phyloP scores from a whole-genome alignment of 2,329 filamentous ascomycete species.

The Xylaria sp. region DNA sequence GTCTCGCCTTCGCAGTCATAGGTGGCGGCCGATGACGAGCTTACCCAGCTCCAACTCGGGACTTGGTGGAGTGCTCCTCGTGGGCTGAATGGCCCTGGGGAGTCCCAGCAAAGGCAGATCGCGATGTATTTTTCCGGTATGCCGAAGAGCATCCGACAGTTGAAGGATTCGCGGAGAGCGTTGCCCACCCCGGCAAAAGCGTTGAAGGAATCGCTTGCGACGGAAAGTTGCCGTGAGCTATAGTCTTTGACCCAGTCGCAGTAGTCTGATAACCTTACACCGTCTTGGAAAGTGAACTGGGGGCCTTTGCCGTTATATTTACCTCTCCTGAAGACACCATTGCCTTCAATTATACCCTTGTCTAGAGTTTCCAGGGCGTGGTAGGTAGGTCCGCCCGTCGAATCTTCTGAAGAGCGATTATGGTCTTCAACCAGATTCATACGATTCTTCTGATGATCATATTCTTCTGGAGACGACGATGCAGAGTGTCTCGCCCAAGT shows the following conservation, averaged over 20 bases:
- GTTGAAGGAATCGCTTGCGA: slow-evolving; percentile 27
- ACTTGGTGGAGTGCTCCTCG: slow-evolving; percentile 22
- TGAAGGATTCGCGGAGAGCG: slow-evolving; percentile 14
- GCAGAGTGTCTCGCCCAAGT: slow-evolving; percentile 19
- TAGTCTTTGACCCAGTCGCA: slow-evolving; percentile 37
- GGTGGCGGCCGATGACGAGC: background rate
- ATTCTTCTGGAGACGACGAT: background rate
- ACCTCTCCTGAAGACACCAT: background rate
- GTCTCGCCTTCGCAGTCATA: background rate
- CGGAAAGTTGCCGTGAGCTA: slow-evolving; percentile 28
- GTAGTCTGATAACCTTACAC: slow-evolving; percentile 26
- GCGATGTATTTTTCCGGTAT: slow-evolving; percentile 35
- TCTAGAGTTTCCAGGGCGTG: too few relatives aligned
- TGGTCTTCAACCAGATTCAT: background rate
- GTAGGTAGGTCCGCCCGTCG: background rate
- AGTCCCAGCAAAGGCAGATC: slow-evolving; percentile 31
- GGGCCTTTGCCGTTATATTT: background rate
- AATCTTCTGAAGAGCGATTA: background rate
- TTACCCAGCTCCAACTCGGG: slow-evolving; percentile 32
- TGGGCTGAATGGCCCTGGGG: background rate
- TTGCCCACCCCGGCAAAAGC: slow-evolving; percentile 34
- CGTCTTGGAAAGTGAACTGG: slow-evolving; percentile 7
- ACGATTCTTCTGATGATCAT: background rate
- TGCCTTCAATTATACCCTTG: background rate
- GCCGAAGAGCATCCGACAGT: slow-evolving; percentile 22